phyloP scores from a whole-genome alignment of 1,284 basidiomycete species.

The Trichosporon sp. region DNA sequence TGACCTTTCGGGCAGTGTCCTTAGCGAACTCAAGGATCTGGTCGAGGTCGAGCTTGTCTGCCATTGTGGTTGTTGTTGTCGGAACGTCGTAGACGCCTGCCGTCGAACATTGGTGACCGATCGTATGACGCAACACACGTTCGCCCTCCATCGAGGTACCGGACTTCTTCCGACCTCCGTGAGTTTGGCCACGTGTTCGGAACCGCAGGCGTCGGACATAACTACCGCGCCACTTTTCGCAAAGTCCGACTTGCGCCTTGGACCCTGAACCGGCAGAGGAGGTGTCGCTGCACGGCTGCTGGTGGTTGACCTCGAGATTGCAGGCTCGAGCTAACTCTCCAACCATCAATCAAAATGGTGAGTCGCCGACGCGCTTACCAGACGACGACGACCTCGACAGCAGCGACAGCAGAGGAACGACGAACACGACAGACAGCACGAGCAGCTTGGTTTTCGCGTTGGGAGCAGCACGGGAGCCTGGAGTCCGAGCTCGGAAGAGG shows the following conservation, averaged over 20 bases:
- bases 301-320: constrained; percentile 14
- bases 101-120: not conserved
- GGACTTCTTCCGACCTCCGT: not conserved
- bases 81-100: constrained; percentile 7
- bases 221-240: not conserved
- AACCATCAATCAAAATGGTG: constrained; percentile 36
- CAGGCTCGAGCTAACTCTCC: constrained; percentile 19
- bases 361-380: constrained; percentile 22
- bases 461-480: not conserved
- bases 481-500: not conserved
- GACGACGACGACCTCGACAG: constrained; percentile 22
- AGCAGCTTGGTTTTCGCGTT: not conserved
- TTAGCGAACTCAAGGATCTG: constrained; percentile 73
- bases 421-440: not conserved
- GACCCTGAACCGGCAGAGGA: not conserved
- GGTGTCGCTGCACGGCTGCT: not conserved
- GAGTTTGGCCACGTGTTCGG: not conserved
- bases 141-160: not conserved
- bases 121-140: constrained; percentile 18
- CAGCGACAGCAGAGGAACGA: constrained; percentile 3
- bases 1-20: constrained; percentile 63
- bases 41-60: constrained; percentile 62
- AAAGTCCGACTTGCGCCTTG: not conserved
- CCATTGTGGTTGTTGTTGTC: constrained; percentile 27
- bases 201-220: not conserved